Base-by-base conservation (phyloP, 139 green algal genomes). In the Tetradesmus obliquus region DNA sequence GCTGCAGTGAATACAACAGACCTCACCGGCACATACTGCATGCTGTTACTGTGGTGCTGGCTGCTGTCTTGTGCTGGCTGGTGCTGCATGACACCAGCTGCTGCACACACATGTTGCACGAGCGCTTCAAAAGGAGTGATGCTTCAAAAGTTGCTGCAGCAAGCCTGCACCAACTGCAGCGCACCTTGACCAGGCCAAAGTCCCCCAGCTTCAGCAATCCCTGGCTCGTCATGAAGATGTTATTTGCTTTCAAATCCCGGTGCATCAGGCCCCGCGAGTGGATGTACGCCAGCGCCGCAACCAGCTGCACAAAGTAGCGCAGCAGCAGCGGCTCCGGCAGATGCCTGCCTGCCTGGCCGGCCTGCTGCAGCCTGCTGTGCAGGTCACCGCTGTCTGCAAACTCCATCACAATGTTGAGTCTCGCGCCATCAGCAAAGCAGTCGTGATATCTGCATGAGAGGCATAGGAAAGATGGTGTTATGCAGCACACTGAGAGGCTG, bases 151-250 rank as follows among this genome's bases (percentile, higher is more conserved):
- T 51, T 22, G 51, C 1, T 1, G 5, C 4, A 8, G 2, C 12
- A 12, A 54, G 12, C 53, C 45, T 86, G 81, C 51, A 62, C 32
- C 81, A 51, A 45, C 32, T 45, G 32, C 15, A 32, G 84, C 84
- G 55, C 53, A 90, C 86, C 71, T 90, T 90, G 19, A 32, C 71
- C 22, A 90, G 60, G 4, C 86, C 86, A 90, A 90, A 90, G 54
- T 90, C 86, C 15, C 66, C 86, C 69, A 90, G 86, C 86, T 84
- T 83, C 8, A 90, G 7, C 17, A 90, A 51, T 3, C 86, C 86
- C 55, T 58, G 20, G 10, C 86, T 69, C 4, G 66, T 57, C 1
- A 90, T 19, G 2, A 90, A 55, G 3, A 90, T 72, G 86, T 90
- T 90, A 17, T 58, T 84, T 32, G 53, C 15, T 71, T 90, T 90